phyloP scores from a whole-genome alignment of 2,329 filamentous ascomycete genomes.

The Colletotrichum liaoningense region DNA sequence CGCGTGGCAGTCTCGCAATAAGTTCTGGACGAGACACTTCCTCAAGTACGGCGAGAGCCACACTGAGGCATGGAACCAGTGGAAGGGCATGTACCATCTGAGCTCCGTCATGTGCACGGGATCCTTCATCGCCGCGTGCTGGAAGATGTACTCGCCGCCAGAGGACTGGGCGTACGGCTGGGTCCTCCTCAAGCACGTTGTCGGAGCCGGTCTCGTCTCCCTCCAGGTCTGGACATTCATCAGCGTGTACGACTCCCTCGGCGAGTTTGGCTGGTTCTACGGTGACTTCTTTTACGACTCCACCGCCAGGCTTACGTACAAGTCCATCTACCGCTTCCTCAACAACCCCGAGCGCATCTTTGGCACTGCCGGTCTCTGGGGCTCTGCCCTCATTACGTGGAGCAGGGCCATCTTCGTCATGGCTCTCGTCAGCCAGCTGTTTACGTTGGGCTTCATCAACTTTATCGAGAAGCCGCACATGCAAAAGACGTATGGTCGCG shows the following conservation, averaged over 20 bases:
- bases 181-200: conserved; percentile 85
- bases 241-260: conserved; percentile 94
- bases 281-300: conserved; percentile 98
- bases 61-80: conserved; percentile 95
- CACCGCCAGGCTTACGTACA: conserved; percentile 89
- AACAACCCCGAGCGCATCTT: conserved; percentile 98
- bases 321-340: conserved; percentile 96
- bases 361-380: conserved; percentile 95
- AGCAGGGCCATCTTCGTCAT: conserved; percentile 88
- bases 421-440: conserved; percentile 84
- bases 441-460: conserved; percentile 89
- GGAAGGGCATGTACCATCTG: conserved; percentile 95
- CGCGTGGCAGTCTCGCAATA: conserved; percentile 86
- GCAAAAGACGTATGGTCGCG: conserved; percentile 94
- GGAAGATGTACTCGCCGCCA: conserved; percentile 96
- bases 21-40: conserved; percentile 97
- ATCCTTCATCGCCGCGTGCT: conserved; percentile 89
- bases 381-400: conserved; percentile 91
- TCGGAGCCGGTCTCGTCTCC: conserved; percentile 83
- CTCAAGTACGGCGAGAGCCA: conserved; percentile 94
- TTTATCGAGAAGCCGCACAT: conserved; percentile 97
- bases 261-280: conserved; percentile 99
- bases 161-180: conserved; percentile 89
- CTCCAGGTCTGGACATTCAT: conserved; percentile 93
- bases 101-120: conserved; percentile 91